Base-by-base conservation (phyloP, 352 stramenopile genomes). In the Phytophthora quininea region DNA sequence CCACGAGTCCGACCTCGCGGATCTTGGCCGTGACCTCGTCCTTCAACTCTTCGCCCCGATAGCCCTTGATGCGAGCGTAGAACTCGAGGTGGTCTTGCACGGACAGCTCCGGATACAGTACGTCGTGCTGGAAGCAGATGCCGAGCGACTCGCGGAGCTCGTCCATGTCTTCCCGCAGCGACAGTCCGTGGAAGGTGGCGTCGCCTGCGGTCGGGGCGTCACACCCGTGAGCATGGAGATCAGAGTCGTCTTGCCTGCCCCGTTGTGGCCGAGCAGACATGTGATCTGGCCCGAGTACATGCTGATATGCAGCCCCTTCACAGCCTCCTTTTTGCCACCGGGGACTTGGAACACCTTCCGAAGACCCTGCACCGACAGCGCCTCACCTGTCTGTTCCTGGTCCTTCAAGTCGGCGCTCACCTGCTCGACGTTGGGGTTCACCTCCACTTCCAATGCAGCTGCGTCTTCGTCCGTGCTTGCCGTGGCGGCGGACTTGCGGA, bases 191-290 rank as follows among this genome's bases (percentile, higher is more conserved):
- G 27, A 69, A 67, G 2, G 59, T 98, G n/a, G 80, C 84, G 8
- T 88, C 70, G 2, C 86, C 84, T 14, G 55, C 54, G 0, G 74
- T 85, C 0, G 66, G 31, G 76, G 66, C 12, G 78, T 74, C 50
- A 92, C 74, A 27, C 82, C 84, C 7, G 82, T 93, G 15, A 93
- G 76, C 79, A 97, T 96, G 61, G 52, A 98, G 64, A 71, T 80
- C 37, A 99, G 73, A 24, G 97, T 99, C 49, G 96, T 99, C 74
- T 99, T 99, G 8, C 93, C 92, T 24, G 80, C 81, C 27, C 85
- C 84, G 64, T 95, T 93, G 73, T 98, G 97, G 31, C 96, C 96
- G 40, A 98, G 96, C 30, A 98, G 80, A 68, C 94, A 88, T 27
- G 84, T 92, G 69, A 93, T 92, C 51, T 93, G 83, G 24, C 74